Conservation (phyloP, 495 filamentous ascomycete species). For the Penicillium bovifimosum region DNA sequence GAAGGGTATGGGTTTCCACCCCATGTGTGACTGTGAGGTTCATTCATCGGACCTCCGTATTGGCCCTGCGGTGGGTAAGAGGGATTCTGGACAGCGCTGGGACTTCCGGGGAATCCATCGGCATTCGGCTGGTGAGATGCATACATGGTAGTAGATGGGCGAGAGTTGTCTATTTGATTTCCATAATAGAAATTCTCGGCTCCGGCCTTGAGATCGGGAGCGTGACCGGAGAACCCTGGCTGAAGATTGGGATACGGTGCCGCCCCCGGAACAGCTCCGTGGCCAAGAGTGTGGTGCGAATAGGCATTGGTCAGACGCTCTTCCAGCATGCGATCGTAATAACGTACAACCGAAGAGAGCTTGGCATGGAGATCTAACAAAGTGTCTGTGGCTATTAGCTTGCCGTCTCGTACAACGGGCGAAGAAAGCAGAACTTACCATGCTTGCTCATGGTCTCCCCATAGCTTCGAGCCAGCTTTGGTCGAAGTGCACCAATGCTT, state of each 20-base stretch:
- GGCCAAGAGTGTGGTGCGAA: conserved; percentile 62
- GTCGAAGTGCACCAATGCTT: conserved; percentile 84
- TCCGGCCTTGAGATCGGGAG: conserved; percentile 44
- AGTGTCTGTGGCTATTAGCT: conserved; percentile 56
- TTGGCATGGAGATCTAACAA: conserved; percentile 92
- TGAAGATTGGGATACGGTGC: conserved; percentile 60
- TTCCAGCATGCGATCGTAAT: conserved; percentile 97
- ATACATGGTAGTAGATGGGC: conserved; percentile 36
- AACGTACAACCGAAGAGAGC: conserved; percentile 93
- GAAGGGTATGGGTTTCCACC: conserved; percentile 24
- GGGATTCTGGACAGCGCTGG: conserved; percentile 22
- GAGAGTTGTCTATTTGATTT: conserved; percentile 47
- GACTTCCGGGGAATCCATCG: conserved; percentile 14
- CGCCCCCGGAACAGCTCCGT: conserved; percentile 41
- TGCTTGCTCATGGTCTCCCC: conserved; percentile 99
- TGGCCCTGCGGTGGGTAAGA: conserved; percentile 23
- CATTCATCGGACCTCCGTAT: conserved; percentile 19
- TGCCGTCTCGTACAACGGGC: not conserved
- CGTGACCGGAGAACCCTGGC: conserved; percentile 54
- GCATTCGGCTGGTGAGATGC: conserved; percentile 35
- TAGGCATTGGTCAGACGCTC: conserved; percentile 91
- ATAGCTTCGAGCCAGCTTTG: conserved; percentile 92
- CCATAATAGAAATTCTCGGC: conserved; percentile 80
- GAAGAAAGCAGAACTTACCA: conserved; percentile 49
- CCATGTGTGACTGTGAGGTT: conserved; percentile 23